A percentile compares a stretch with the other conserved stretches of the same genome.
phyloP scores from a whole-genome alignment of 2,329 filamentous ascomycete species.

The Aspergillus floridensis region DNA sequence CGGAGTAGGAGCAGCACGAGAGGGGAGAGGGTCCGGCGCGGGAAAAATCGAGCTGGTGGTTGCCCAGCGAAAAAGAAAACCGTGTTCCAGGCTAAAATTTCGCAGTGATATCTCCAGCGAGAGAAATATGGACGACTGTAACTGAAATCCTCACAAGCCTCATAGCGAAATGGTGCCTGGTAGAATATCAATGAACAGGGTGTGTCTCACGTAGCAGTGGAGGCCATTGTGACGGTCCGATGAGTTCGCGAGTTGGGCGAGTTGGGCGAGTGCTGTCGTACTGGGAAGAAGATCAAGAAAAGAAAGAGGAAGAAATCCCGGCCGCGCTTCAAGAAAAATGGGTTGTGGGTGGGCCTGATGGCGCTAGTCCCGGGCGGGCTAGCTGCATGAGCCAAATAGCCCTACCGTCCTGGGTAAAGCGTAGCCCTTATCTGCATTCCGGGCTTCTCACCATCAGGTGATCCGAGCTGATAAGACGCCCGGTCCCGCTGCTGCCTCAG shows the following conservation, averaged over 20 bases:
- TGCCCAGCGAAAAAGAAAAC: constrained; percentile 37
- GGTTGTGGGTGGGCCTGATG: constrained; percentile 30
- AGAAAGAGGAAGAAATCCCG: constrained; percentile 22
- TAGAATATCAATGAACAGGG: constrained; percentile 31
- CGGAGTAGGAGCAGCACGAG: constrained; percentile 23
- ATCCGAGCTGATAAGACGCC: constrained; percentile 10
- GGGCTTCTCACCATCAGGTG: constrained; percentile 25
- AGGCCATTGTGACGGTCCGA: constrained; percentile 56
- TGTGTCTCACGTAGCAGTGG: constrained; percentile 59
- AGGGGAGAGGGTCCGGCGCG: constrained; percentile 22
- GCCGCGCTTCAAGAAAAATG: constrained; percentile 17
- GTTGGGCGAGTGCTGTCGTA: constrained; percentile 37
- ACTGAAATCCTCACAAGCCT: constrained; percentile 54
- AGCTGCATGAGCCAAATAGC: not conserved
- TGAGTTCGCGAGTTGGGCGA: constrained; percentile 42
- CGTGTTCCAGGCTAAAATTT: too few species aligned
- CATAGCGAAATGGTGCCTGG: constrained; percentile 33
- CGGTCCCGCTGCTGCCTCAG: not conserved
- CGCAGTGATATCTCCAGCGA: constrained; percentile 62
- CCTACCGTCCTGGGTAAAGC: constrained; percentile 8
- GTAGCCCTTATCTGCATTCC: constrained; percentile 26
- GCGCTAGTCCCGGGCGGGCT: constrained; percentile 23
- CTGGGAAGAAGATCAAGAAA: constrained; percentile 27
- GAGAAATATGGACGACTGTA: constrained; percentile 72
- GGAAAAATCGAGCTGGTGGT: constrained; percentile 77